A percentile compares a stretch with the other conserved stretches of the same genome.
Conservation (phyloP, 192 early-diverging fungal species). For the Umbelopsis vinacea region DNA sequence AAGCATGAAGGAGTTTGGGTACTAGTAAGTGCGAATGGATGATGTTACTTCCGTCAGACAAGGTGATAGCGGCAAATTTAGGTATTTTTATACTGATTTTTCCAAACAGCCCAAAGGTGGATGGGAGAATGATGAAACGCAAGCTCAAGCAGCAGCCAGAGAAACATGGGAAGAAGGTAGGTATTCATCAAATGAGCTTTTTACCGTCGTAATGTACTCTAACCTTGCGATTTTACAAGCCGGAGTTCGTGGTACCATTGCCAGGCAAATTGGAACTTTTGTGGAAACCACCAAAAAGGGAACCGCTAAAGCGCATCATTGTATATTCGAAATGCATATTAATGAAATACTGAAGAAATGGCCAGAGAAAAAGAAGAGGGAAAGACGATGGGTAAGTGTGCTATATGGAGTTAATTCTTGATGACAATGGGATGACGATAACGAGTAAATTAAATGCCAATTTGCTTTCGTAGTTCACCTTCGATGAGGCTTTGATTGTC, state of each 20-base stretch:
- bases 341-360: slow-evolving; percentile 53
- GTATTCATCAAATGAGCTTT: background rate
- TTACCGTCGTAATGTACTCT: no score
- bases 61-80: no score
- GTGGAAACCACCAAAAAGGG: slow-evolving; percentile 47
- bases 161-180: slow-evolving; percentile 67
- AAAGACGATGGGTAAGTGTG: slow-evolving; percentile 36
- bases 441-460: background rate
- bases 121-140: slow-evolving; percentile 66
- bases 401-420: background rate
- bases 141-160: slow-evolving; percentile 55
- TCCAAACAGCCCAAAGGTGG: slow-evolving; percentile 60
- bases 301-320: slow-evolving; percentile 45
- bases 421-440: background rate
- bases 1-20: slow-evolving; percentile 56
- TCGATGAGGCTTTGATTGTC: slow-evolving; percentile 34
- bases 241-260: slow-evolving; percentile 58
- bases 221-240: slow-evolving; percentile 27
- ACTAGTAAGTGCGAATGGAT: slow-evolving; percentile 34
- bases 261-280: slow-evolving; percentile 51
- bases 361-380: slow-evolving; percentile 54
- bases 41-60: no score
- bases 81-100: background rate
- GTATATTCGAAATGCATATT: slow-evolving; percentile 63
- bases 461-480: slow-evolving; percentile 30